Conservation (phyloP, 176 grass and related monocot genomes). For the Triticum timopheevii region DNA sequence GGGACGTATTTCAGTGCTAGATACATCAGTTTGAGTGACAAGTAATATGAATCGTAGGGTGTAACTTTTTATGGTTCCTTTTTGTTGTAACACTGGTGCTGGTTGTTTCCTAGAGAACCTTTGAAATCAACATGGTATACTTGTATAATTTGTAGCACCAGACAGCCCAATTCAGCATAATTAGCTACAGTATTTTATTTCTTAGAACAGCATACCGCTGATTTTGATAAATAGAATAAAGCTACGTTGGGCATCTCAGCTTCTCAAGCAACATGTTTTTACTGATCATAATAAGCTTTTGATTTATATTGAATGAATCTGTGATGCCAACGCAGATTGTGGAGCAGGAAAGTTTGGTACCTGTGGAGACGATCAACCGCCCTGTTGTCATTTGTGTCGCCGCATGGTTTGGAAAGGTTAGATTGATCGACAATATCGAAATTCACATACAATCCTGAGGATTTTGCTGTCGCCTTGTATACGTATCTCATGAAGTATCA, state of each 20-base stretch:
- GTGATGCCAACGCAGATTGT: constrained; percentile 52
- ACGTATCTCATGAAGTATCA: background rate
- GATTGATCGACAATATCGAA: constrained; percentile 82
- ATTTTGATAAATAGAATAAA: background rate
- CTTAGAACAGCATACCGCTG: background rate
- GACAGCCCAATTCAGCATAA: background rate
- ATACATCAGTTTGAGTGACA: no score
- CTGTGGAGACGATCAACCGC: constrained; percentile 39
- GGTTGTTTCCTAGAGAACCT: background rate
- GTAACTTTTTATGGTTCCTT: background rate
- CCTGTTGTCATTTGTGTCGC: constrained; percentile 68
- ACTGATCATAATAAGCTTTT: background rate
- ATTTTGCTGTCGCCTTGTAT: background rate
- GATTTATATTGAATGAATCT: background rate
- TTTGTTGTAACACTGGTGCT: background rate
- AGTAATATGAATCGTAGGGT: no score
- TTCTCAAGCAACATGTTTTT: background rate
- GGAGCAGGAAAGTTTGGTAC: constrained; percentile 62
- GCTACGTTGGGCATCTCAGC: background rate
- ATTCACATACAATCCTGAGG: constrained; percentile 28
- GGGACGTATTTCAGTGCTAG: no score
- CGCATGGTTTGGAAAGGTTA: constrained; percentile 78
- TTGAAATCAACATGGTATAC: background rate
- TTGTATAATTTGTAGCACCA: background rate
- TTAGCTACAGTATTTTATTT: background rate